These are phyloP conservation scores for Boletus sp. DNA, from an alignment of 768 basidiomycete species.

Conservation along the genomic window DNA sequence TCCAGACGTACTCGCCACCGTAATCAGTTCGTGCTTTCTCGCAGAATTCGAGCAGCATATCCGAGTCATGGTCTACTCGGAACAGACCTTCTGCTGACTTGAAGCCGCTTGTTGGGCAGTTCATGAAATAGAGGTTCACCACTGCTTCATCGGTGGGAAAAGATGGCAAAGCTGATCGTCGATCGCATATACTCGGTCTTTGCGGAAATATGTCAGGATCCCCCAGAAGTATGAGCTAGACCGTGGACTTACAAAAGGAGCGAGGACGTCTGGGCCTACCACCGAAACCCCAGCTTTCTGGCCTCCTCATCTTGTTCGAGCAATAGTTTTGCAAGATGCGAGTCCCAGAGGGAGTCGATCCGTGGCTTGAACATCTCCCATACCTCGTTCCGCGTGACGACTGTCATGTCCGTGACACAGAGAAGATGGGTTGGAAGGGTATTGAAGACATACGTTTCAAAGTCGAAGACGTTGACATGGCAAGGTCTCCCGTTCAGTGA, in stretches of 20 bases:
- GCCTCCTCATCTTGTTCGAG: slow-evolving; percentile 26
- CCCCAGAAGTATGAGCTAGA: neutral
- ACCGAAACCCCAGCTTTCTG: slow-evolving; percentile 21
- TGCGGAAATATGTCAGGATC: slow-evolving; percentile 2
- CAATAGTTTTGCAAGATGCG: slow-evolving; percentile 22
- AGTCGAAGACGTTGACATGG: slow-evolving; percentile 20
- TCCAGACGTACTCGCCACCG: slow-evolving; percentile 27
- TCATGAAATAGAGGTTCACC: too few relatives aligned
- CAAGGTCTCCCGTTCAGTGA: slow-evolving; percentile 19
- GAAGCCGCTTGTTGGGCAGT: too few relatives aligned
- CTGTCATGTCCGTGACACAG: slow-evolving; percentile 19
- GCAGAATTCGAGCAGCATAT: slow-evolving; percentile 24
- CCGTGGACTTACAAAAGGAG: slow-evolving; percentile 17
- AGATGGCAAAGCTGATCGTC: slow-evolving; percentile 25
- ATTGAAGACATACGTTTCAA: slow-evolving; percentile 17
- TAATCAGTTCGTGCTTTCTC: slow-evolving; percentile 25
- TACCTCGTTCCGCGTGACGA: slow-evolving; percentile 21
- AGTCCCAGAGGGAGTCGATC: slow-evolving; percentile 9
- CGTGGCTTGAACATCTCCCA: slow-evolving; percentile 16
- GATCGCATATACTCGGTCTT: slow-evolving; percentile 16
- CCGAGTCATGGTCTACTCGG: slow-evolving; percentile 18
- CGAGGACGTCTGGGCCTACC: slow-evolving; percentile 15
- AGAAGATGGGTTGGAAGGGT: slow-evolving; percentile 13
- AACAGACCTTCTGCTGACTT: too few relatives aligned
- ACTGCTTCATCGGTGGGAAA: neutral